A percentile compares a stretch with the other conserved stretches of the same genome.
phyloP scores from a whole-genome alignment of 2,329 filamentous ascomycete species.

The Paracorniculantispora psalliotae region DNA sequence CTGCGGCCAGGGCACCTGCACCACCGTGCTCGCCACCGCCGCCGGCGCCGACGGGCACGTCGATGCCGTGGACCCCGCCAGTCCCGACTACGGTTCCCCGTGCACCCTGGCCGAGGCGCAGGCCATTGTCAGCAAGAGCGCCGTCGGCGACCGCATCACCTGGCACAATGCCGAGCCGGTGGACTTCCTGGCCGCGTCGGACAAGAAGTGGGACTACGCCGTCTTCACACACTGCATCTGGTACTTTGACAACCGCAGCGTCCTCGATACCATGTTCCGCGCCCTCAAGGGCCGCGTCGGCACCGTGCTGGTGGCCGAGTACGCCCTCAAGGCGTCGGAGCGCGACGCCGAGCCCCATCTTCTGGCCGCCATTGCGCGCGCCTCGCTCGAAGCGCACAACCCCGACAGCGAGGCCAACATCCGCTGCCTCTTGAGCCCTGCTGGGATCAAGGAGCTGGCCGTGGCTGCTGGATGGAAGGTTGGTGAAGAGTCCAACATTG shows the following conservation, averaged over 20 bases:
- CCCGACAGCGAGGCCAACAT: constrained; percentile 39
- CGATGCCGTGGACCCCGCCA: constrained; percentile 48
- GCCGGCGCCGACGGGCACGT: constrained; percentile 41
- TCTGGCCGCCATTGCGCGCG: constrained; percentile 43
- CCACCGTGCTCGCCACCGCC: constrained; percentile 45
- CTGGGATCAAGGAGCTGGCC: constrained; percentile 33
- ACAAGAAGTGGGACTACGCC: constrained; percentile 35
- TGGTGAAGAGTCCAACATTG: constrained; percentile 30
- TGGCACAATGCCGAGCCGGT: constrained; percentile 37
- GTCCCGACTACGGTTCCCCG: constrained; percentile 44
- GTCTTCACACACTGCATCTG: constrained; percentile 49
- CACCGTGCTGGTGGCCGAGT: constrained; percentile 23
- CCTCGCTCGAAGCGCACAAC: constrained; percentile 38
- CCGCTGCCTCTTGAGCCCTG: constrained; percentile 39
- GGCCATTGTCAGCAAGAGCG: constrained; percentile 33
- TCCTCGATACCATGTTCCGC: constrained; percentile 21
- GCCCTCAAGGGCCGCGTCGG: constrained; percentile 20
- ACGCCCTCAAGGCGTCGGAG: constrained; percentile 30
- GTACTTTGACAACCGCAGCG: constrained; percentile 42
- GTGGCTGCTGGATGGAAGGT: constrained; percentile 32
- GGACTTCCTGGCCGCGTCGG: constrained; percentile 28
- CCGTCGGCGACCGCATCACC: constrained; percentile 36
- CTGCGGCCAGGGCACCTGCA: constrained; percentile 56
- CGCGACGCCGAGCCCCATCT: constrained; percentile 42
- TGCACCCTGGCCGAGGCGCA: constrained; percentile 47